Base-by-base conservation (phyloP, 108 stramenopile genomes). In the Thalassiosira profunda region DNA sequence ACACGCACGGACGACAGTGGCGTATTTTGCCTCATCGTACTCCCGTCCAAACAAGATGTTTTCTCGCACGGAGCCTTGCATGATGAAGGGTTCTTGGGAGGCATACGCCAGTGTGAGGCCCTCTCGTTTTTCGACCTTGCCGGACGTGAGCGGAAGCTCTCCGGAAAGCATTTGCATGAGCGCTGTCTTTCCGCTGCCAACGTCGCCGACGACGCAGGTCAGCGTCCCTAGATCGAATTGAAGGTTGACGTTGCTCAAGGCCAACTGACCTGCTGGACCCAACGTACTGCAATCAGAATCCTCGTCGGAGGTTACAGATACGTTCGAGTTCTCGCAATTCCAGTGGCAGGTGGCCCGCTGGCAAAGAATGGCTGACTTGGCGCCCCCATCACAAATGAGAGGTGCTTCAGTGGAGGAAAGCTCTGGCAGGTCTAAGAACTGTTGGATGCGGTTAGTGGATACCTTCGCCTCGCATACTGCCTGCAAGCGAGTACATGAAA, bases 51-150 rank as follows among this genome's bases (percentile, higher is more conserved):
- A 78, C 11, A 85, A 47, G 21, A 96, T 84, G 61, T 96, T 96
- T 1, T 90, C 89, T 36, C 71, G 52, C 1, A 96, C 67, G 17
- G 87, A 88, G 12, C 87, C 92, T 34, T 84, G 61, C 72, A 91
- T 85, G 21, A 95, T 91, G 84, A 83, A 95, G 4, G 91, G 80
- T 56, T 90, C 87, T 67, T 96, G 95, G 3, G 85, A 53, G 18
- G 90, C 92, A 56, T 96, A 96, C 28, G 85, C 77, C 38, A 92
- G 20, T 24, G 72, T 63, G 14, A 62, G 38, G 54, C 79, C 71
- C 28, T 52, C 46, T 11, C 79, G 58, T 14, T 26, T 11, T 15
- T 80, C 43, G 48, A 30, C 29, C 0, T 45, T 70, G 14, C 87
- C 90, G 14, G 21, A 8, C 18, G 59, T 29, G 9, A 64, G 57